A percentile compares a stretch with the other conserved stretches of the same genome.
Conservation (phyloP, 1,139 yeast species). For the Hyphopichia pseudoburtonii region DNA sequence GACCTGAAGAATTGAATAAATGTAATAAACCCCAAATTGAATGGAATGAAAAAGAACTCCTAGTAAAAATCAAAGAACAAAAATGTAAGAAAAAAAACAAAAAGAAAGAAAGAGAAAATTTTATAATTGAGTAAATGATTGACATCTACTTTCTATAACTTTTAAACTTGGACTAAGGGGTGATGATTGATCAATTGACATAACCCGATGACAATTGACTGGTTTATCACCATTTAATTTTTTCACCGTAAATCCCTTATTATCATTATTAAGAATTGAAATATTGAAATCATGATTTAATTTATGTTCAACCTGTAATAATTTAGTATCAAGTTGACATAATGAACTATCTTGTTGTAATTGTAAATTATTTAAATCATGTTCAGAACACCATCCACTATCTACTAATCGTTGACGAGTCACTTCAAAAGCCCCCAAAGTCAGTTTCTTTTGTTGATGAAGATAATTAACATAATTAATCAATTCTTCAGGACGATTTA, state of each 20-base stretch:
- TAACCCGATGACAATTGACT: not conserved
- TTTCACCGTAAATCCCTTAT: not conserved
- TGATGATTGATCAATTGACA: conserved; percentile 1
- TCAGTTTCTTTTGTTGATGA: conserved; percentile 29
- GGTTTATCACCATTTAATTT: not conserved
- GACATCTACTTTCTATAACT: conserved; percentile 26
- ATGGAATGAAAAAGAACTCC: conserved; percentile 2
- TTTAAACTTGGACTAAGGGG: conserved; percentile 24
- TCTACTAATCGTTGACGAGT: conserved; percentile 35
- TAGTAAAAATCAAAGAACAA: conserved; percentile 1
- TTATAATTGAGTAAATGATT: conserved; percentile 21
- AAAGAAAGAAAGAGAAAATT: not conserved
- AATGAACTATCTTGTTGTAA: conserved; percentile 34
- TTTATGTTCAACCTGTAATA: conserved; percentile 31
- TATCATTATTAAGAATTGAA: conserved; percentile 16
- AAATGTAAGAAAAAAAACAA: conserved; percentile 1
- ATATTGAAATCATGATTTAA: conserved; percentile 27
- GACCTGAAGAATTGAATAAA: not conserved
- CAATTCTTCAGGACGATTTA: conserved; percentile 30
- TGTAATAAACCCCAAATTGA: conserved; percentile 2
- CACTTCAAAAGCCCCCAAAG: conserved; percentile 34
- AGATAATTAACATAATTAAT: conserved; percentile 32
- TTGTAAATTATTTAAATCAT: conserved; percentile 43
- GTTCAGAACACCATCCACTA: conserved; percentile 48
- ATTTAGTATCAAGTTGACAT: conserved; percentile 33